Percentiles rank a stretch among this genome's conserved stretches.
phyloP scores from a whole-genome alignment of 371 early-diverging fungal species.

The Mortierella sp. region DNA sequence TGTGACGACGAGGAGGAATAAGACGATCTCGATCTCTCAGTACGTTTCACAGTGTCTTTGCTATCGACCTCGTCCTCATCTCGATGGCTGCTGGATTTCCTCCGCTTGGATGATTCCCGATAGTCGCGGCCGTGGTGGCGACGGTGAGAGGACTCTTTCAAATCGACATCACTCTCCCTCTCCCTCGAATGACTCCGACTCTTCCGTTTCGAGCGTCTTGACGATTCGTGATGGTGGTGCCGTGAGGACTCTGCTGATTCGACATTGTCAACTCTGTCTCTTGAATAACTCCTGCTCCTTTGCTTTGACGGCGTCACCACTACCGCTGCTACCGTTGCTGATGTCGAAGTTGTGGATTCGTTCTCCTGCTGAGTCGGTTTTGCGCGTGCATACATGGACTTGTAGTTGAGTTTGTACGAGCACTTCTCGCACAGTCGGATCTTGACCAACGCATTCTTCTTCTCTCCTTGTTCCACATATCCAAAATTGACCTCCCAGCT shows the following conservation, averaged over 20 bases:
- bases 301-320: background rate
- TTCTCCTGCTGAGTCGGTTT: background rate
- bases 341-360: background rate
- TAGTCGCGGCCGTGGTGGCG: background rate
- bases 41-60: background rate
- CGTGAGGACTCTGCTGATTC: background rate
- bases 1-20: background rate
- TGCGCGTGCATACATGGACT: conserved; percentile 43
- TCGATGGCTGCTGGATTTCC: background rate
- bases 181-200: background rate
- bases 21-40: background rate
- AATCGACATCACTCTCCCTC: background rate
- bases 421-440: conserved; percentile 80
- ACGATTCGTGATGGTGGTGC: background rate
- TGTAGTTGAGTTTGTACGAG: conserved; percentile 72
- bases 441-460: conserved; percentile 88
- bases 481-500: conserved; percentile 93
- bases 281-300: background rate
- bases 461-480: conserved; percentile 74
- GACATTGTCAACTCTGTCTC: background rate
- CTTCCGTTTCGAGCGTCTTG: background rate
- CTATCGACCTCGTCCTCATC: background rate
- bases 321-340: background rate
- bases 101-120: background rate
- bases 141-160: background rate